phyloP scores from a whole-genome alignment of 148 eudicot species.

The Cornus florida region DNA sequence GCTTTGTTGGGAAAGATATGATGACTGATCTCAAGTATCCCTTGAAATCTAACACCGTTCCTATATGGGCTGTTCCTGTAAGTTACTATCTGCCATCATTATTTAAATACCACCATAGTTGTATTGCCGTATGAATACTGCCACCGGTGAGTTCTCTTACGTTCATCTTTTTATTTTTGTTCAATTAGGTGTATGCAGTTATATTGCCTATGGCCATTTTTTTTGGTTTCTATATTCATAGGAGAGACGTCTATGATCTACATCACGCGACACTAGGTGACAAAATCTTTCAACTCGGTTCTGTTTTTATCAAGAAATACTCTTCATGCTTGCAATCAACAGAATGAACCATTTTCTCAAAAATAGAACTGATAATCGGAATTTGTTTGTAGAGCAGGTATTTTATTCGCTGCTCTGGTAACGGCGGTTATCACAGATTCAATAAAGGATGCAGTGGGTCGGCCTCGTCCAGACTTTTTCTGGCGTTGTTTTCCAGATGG shows the following conservation, averaged over 20 bases:
- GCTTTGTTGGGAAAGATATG: constrained; percentile 49
- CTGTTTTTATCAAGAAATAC: not conserved
- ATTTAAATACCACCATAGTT: too few relatives aligned
- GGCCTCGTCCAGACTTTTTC: constrained; percentile 52
- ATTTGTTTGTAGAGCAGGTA: constrained; percentile 21
- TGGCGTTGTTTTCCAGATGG: constrained; percentile 64
- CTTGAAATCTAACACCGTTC: constrained; percentile 44
- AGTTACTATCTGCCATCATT: constrained; percentile 17
- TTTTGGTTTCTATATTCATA: constrained; percentile 34
- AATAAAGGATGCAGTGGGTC: constrained; percentile 45
- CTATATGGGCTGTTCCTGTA: constrained; percentile 53
- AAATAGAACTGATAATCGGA: not conserved
- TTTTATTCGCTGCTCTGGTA: constrained; percentile 34
- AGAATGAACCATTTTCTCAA: not conserved
- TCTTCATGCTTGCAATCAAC: not conserved
- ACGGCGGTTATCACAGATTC: constrained; percentile 37
- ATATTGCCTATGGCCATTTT: constrained; percentile 40
- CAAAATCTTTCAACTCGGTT: not conserved
- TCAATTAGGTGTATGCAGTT: constrained; percentile 39
- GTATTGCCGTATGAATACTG: not conserved
- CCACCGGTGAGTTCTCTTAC: not conserved
- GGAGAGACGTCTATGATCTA: constrained; percentile 55
- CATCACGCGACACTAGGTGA: constrained; percentile 51
- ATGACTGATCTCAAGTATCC: constrained; percentile 57
- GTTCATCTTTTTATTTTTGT: not conserved